Base-by-base conservation (phyloP, 352 stramenopile genomes). In the Globisporangium nodosum region DNA sequence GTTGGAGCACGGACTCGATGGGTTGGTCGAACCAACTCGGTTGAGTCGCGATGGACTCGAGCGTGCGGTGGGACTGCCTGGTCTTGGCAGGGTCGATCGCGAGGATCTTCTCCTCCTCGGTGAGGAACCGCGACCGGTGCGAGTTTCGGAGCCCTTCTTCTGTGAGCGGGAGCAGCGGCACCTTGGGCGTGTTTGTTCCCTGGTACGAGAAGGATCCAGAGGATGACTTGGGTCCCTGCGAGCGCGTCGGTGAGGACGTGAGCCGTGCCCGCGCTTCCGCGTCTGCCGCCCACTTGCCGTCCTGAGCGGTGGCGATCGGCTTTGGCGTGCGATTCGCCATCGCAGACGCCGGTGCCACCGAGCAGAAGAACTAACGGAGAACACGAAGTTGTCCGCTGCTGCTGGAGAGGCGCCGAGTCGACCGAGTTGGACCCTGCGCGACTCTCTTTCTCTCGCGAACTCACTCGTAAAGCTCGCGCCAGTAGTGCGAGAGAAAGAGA, bases 81-180 rank as follows among this genome's bases (percentile, higher is more conserved):
- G 73, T 81, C 65, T 77, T 77, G 45, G 20, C 46, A 5, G 68
- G 68, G 30, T 81, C 61, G 1, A 54, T 47, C 1, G 56, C 46
- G 16, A 81, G 60, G 21, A 78, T 59, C 54, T 70, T 69, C 51
- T 81, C 67, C 12, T 64, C 57, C 11, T 76, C 69, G 8, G 58
- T 73, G 45, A 81, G 57, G 20, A 78, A 78, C 8, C 72, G 64
- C 16, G 61, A 43, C 5, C 61, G 64, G 46, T 78, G 72, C 27
- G 39, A 50, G 21, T 40, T 49, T 24, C 55, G 56, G 37, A 46
- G 5, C 33, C 54, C 42, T 24, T 49, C 43, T 7, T 59, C 52
- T 7, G n/a, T 50, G 30, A 53, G 24, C 33, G 24, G 45, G 18
- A 54, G 55, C 16, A 61, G 39, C 18, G 51, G 58, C 6, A 64